Evolutionary conservation across 2,329 filamentous ascomycete genomes (phyloP), one percentile per base, ranked within the genome.

Genomic region (Pseudogymnoascus sp.): DNA sequence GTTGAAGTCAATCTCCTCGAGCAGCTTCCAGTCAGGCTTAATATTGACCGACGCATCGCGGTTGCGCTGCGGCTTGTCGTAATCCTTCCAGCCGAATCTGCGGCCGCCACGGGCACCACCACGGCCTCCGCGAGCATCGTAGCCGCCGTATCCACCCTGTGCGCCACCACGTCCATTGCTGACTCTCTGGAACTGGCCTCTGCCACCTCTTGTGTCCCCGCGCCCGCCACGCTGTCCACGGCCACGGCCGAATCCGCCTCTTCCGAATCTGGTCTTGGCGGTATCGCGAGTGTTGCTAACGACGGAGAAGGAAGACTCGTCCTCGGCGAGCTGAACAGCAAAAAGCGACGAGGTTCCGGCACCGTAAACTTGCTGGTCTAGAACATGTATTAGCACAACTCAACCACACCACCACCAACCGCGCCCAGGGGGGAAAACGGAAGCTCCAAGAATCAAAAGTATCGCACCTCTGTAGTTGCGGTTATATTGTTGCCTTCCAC

Each of bases 1-100:
- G 78, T 90, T 92, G 78, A 95, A 99, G 75, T 99, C 94, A 73
- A 99, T 96, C 81, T 99, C 94, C 78, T 99, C 94, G 69, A 96
- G 80, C 77, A 99, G 83, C 71, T 85, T 82, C 94, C 94, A 99
- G 73, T 96, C 92, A 19, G 92, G 84, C 77, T 95, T 95, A 75
- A 97, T 91, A 77, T 92, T 92, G 71, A 99, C 90, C 34, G 91
- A 96, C 9, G 92, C 89, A 77, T 99, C 94, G 63, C 94, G 89
- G 76, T 95, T 96, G 70, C 94, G 87, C 74, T 92, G 84, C 63
- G 94, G 94, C 85, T 97, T 97, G 79, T 99, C 94, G 73, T 91
- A 96, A 74, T 99, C 94, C 77, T 94, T 95, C 92, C 94, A 97
- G 72, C 94, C 94, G 71, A 96, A 96, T 67, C 94, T 85, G 67